phyloP scores from a whole-genome alignment of 352 stramenopile genomes.

The Phytophthora rubi region DNA sequence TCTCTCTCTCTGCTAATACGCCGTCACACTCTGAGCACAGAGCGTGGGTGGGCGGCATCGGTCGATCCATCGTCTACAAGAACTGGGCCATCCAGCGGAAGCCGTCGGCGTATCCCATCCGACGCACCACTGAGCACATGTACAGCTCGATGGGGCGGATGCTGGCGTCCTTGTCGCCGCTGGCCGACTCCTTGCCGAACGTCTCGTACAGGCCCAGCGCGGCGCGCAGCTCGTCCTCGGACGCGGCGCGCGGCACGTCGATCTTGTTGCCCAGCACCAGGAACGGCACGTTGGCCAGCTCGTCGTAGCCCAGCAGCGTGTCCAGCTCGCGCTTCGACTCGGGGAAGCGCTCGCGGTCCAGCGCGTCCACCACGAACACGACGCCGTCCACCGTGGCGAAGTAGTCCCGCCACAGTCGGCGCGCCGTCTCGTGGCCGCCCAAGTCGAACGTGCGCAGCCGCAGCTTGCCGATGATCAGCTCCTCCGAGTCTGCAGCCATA shows the following conservation, averaged over 20 bases:
- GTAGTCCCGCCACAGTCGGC: conserved; percentile 99
- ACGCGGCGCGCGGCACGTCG: conserved; percentile 96
- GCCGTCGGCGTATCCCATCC: conserved; percentile 98
- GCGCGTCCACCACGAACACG: conserved; percentile 99
- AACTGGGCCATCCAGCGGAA: conserved; percentile 92
- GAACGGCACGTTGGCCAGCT: conserved; percentile 98
- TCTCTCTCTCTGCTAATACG: conserved; percentile 34
- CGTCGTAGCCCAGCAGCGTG: conserved; percentile 96
- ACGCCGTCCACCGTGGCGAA: conserved; percentile 99
- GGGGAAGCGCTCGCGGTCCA: conserved; percentile 98
- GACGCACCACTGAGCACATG: conserved; percentile 99
- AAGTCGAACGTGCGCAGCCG: conserved; percentile 99
- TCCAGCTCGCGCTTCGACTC: conserved; percentile 99
- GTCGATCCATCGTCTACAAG: conserved; percentile 61
- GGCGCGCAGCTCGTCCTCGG: conserved; percentile 98
- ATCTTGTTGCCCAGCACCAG: conserved; percentile 99
- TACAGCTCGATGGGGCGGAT: conserved; percentile 99
- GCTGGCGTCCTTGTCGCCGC: conserved; percentile 88
- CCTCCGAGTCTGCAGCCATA: conserved; percentile 81
- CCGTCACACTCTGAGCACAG: conserved; percentile 11
- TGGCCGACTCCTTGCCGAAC: conserved; percentile 96
- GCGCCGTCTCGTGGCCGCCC: conserved; percentile 97
- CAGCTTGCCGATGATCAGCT: conserved; percentile 96
- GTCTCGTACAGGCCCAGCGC: conserved; percentile 98
- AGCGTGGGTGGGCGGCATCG: conserved; percentile 12